Evolutionary conservation across 2,329 filamentous ascomycete species (phyloP).

Genomic region (Aspergillus vadensis): DNA sequence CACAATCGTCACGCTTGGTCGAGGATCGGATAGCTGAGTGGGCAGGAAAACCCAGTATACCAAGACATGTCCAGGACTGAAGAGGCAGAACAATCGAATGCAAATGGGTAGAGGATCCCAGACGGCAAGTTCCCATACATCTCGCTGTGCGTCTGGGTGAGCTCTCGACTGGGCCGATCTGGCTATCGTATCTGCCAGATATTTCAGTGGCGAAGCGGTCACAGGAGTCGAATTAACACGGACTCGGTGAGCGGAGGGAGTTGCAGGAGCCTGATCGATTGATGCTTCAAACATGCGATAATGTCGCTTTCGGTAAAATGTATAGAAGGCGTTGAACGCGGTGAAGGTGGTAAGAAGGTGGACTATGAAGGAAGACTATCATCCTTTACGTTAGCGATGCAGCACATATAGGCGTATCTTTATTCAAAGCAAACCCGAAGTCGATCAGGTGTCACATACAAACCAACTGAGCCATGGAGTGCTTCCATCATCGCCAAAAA

Average conservation of each 20-base stretch:
- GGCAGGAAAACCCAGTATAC: constrained; percentile 89
- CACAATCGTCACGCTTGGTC: constrained; percentile 82
- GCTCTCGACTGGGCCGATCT: constrained; percentile 78
- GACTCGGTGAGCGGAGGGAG: constrained; percentile 85
- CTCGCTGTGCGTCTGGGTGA: constrained; percentile 71
- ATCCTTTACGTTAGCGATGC: background rate
- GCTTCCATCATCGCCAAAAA: constrained; percentile 71
- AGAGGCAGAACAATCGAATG: constrained; percentile 80
- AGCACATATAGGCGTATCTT: background rate
- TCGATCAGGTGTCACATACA: constrained; percentile 46
- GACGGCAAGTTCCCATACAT: constrained; percentile 92
- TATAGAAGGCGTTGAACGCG: constrained; percentile 75
- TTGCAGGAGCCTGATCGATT: constrained; percentile 73
- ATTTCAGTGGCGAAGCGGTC: constrained; percentile 74
- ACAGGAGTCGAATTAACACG: constrained; percentile 81
- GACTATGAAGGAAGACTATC: constrained; percentile 69
- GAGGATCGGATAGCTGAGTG: constrained; percentile 70
- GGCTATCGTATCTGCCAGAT: constrained; percentile 68
- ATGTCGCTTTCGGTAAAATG: constrained; percentile 76
- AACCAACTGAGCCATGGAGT: constrained; percentile 70
- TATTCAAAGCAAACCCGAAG: background rate
- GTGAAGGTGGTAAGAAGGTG: constrained; percentile 69
- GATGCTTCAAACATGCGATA: constrained; percentile 90
- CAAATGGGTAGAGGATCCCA: constrained; percentile 92
- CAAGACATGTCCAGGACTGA: constrained; percentile 90